These are phyloP conservation scores for Capronia coronata DNA, from an alignment of 2,329 filamentous ascomycete genomes.

Conservation along the genomic window DNA sequence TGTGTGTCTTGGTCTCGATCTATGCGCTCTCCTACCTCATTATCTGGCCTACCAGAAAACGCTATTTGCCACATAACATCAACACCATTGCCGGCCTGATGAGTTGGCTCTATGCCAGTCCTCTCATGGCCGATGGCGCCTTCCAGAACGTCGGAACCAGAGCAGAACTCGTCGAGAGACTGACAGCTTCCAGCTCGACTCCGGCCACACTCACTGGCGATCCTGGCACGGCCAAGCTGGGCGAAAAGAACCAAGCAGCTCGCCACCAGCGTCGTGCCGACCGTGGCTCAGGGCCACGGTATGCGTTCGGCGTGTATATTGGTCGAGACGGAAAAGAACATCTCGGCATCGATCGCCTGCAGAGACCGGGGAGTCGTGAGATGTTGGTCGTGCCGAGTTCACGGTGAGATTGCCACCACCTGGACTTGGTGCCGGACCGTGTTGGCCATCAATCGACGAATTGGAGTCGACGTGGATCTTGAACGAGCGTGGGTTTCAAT, in stretches of 20 bases:
- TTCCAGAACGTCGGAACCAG: slow-evolving; percentile 65
- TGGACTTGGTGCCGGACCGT: too few species aligned
- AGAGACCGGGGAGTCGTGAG: slow-evolving; percentile 38
- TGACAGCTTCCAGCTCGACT: slow-evolving; percentile 48
- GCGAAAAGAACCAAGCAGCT: slow-evolving; percentile 8
- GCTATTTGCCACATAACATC: slow-evolving; percentile 66
- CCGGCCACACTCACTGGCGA: slow-evolving; percentile 36
- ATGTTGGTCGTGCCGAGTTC: slow-evolving; percentile 38
- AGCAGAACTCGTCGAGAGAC: slow-evolving; percentile 59
- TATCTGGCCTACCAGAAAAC: slow-evolving; percentile 55
- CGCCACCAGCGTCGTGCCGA: slow-evolving; percentile 28
- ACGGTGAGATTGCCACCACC: neutral
- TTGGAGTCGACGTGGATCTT: too few species aligned
- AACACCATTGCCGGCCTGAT: slow-evolving; percentile 69
- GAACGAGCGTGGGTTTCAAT: too few species aligned
- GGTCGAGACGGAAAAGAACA: slow-evolving; percentile 56
- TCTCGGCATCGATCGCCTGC: slow-evolving; percentile 53
- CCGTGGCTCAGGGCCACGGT: slow-evolving; percentile 34
- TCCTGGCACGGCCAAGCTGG: slow-evolving; percentile 29
- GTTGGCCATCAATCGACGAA: too few species aligned
- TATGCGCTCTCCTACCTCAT: slow-evolving; percentile 60
- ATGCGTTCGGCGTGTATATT: slow-evolving; percentile 52
- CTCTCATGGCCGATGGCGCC: slow-evolving; percentile 63
- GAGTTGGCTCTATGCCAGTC: slow-evolving; percentile 67
- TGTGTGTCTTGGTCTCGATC: slow-evolving; percentile 65